Percentiles rank a stretch among this genome's conserved stretches.
These are phyloP conservation scores for Beverwykella pulmonaria DNA, from an alignment of 495 filamentous ascomycete species.

Conservation along the genomic window DNA sequence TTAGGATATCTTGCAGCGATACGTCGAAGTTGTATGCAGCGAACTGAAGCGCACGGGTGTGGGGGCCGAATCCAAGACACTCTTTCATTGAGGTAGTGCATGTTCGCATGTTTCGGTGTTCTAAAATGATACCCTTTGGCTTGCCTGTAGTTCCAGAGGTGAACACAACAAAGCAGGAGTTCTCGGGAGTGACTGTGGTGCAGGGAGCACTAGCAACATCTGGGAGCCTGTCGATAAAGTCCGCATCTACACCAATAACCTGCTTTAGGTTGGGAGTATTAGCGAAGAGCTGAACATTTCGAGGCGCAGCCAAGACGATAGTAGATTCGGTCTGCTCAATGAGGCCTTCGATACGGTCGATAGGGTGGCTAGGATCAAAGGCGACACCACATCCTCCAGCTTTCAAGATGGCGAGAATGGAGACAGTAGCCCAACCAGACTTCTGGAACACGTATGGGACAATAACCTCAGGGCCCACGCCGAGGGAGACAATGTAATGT, in stretches of 20 bases:
- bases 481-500: slow-evolving; percentile 33
- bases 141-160: slow-evolving; percentile 36
- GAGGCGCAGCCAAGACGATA: slow-evolving; percentile 22
- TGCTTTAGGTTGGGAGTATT: slow-evolving; percentile 12
- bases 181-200: slow-evolving; percentile 17
- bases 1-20: slow-evolving; percentile 26
- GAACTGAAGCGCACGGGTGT: slow-evolving; percentile 29
- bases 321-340: slow-evolving; percentile 20
- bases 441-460: slow-evolving; percentile 60
- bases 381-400: slow-evolving; percentile 44
- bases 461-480: slow-evolving; percentile 53
- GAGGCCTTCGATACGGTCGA: slow-evolving; percentile 24
- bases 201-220: background rate
- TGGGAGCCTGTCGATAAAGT: slow-evolving; percentile 6
- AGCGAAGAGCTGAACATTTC: slow-evolving; percentile 13
- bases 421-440: slow-evolving; percentile 49
- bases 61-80: slow-evolving; percentile 10
- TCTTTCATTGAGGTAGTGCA: slow-evolving; percentile 9
- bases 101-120: slow-evolving; percentile 17
- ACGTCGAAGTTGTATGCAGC: slow-evolving; percentile 35
- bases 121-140: slow-evolving; percentile 41
- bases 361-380: slow-evolving; percentile 32
- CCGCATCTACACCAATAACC: slow-evolving; percentile 7
- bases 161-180: slow-evolving; percentile 37
- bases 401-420: slow-evolving; percentile 48